Conservation (phyloP, 768 basidiomycete genomes). For the Suillus subalutaceus region DNA sequence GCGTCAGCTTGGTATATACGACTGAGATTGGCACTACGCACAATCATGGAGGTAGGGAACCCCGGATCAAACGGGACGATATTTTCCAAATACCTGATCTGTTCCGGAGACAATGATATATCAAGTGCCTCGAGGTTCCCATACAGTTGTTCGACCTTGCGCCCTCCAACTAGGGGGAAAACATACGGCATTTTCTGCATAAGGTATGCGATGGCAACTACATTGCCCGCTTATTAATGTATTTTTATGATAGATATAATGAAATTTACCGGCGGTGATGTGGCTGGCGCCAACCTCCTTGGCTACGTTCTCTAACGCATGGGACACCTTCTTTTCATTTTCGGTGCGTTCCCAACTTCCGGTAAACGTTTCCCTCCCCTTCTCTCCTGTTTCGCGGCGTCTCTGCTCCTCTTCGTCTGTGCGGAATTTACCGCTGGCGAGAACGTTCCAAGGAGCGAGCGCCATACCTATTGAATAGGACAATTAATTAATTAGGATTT, state of each 20-base stretch:
- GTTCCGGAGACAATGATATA: conserved; percentile 34
- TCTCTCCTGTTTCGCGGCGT: conserved; percentile 28
- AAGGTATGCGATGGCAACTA: conserved; percentile 43
- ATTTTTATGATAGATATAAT: neutral
- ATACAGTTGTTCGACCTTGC: conserved; percentile 39
- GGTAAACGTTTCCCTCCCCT: conserved; percentile 27
- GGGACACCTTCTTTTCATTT: conserved; percentile 43
- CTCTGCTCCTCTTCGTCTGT: conserved; percentile 34
- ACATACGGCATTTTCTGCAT: conserved; percentile 43
- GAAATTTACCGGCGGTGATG: conserved; percentile 37
- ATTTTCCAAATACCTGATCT: conserved; percentile 35
- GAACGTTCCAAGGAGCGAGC: conserved; percentile 40
- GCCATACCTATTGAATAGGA: conserved; percentile 30
- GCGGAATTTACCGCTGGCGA: conserved; percentile 38
- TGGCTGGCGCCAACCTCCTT: conserved; percentile 49
- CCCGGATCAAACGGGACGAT: conserved; percentile 36
- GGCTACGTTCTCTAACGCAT: conserved; percentile 53
- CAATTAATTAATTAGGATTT: neutral
- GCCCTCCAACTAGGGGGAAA: conserved; percentile 39
- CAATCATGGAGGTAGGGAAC: conserved; percentile 35
- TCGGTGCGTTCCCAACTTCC: conserved; percentile 50
- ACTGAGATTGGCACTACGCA: conserved; percentile 19
- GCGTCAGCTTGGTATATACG: neutral
- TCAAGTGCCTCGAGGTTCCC: conserved; percentile 40
- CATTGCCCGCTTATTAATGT: neutral